These are phyloP conservation scores for Termitomyces sp. DNA, from an alignment of 768 basidiomycete genomes.

Conservation along the genomic window DNA sequence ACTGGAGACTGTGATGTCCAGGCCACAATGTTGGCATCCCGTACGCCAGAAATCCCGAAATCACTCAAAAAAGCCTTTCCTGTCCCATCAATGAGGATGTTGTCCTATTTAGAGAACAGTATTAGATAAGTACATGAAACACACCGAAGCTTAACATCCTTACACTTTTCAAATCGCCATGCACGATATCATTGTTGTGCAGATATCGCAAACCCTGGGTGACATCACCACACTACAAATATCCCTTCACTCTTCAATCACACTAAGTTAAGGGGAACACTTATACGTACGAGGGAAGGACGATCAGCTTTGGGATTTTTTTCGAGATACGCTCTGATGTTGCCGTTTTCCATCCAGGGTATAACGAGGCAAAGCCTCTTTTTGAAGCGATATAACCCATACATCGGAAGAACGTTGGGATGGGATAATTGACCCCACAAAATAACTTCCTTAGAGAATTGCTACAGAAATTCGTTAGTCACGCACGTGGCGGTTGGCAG, in stretches of 20 bases:
- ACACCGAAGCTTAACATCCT: not conserved
- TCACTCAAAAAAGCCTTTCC: not conserved
- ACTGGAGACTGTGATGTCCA: not conserved
- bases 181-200: not conserved
- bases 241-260: not conserved
- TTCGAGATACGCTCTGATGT: not conserved
- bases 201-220: not conserved
- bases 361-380: not conserved
- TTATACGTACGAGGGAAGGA: not conserved
- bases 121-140: no score
- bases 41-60: not conserved
- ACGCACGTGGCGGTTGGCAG: no score
- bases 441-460: not conserved
- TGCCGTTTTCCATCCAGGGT: conserved; percentile 3
- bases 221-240: not conserved
- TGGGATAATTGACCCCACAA: not conserved
- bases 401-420: conserved; percentile 1
- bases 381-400: not conserved
- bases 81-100: not conserved
- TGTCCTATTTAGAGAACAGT: not conserved
- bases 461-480: not conserved
- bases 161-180: not conserved
- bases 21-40: not conserved
- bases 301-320: not conserved
- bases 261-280: not conserved